These are phyloP conservation scores for Datura wrightii DNA, from an alignment of 257 asterid species.

Conservation along the genomic window DNA sequence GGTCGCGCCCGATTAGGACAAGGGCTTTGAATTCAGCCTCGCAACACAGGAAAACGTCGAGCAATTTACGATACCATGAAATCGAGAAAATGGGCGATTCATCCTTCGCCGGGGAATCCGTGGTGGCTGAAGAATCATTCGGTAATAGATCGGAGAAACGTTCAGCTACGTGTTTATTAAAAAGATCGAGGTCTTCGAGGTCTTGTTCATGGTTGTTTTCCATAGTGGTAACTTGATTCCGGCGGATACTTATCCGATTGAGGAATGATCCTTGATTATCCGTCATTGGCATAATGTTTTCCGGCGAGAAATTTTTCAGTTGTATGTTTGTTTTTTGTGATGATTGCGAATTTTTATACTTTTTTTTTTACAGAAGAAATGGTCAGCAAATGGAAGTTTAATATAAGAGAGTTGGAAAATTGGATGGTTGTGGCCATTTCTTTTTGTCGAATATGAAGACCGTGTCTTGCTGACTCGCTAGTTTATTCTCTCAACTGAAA, in stretches of 20 bases:
- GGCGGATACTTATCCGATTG: slow-evolving; percentile 94
- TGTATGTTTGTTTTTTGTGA: neutral
- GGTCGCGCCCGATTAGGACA: slow-evolving; percentile 64
- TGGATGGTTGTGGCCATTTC: slow-evolving; percentile 29
- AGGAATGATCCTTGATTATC: slow-evolving; percentile 75
- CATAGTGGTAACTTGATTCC: slow-evolving; percentile 64
- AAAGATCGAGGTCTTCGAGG: slow-evolving; percentile 69
- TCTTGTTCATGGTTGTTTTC: slow-evolving; percentile 70
- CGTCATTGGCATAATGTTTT: slow-evolving; percentile 55
- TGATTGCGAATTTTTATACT: neutral
- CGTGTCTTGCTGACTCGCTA: slow-evolving; percentile 26
- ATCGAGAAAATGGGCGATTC: slow-evolving; percentile 64
- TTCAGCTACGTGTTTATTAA: slow-evolving; percentile 72
- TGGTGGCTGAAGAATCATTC: slow-evolving; percentile 24
- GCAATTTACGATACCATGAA: slow-evolving; percentile 78
- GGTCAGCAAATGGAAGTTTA: neutral
- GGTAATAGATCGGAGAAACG: slow-evolving; percentile 68
- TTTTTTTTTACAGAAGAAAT: neutral
- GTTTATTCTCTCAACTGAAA: slow-evolving; percentile 25
- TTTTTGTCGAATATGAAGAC: slow-evolving; percentile 22
- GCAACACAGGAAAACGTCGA: slow-evolving; percentile 77
- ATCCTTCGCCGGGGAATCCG: slow-evolving; percentile 43
- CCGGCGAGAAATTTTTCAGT: too few relatives aligned
- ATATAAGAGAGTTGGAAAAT: neutral
- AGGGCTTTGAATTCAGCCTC: slow-evolving; percentile 81